Evolutionary conservation across 148 eudicot species (phyloP), one percentile per base, ranked within the genome.

Genomic region (Chenopodium formosanum): DNA sequence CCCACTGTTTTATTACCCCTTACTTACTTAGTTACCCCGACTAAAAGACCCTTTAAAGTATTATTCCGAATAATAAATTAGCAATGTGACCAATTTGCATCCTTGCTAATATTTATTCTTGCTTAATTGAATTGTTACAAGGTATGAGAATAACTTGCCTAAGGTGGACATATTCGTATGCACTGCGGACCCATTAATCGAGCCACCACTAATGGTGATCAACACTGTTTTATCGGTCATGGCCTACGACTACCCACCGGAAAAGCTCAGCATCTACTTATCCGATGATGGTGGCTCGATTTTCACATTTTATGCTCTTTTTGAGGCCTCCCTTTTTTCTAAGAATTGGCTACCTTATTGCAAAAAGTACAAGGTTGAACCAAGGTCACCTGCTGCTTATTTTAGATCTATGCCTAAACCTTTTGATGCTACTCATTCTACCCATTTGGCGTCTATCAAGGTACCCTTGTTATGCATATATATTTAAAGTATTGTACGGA

Each of bases 231-330:
- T 92, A 31, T 92, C 95, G 4, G 88, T 92, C 12, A 86, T 92
- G 95, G 93, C 95, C 2, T 92, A 92, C 20, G 89, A 91, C 64
- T 90, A 91, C 70, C 94, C 91, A 1, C 75, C 90, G 0, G 89
- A 90, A 19, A 90, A 90, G 70, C 91, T 92, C 0, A 74, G 85
- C n/a, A 81, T 94, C 12, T 92, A 91, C 83, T 85, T 94, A 17
- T 94, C 98, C 0, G 97, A 94, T 60, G 98, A 94, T 71, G 94
- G 86, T n/a, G 91, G 97, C 27, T 92, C 98, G 0, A 88, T 90
- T 13, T 81, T 92, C 20, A 89, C 96, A 31, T 94, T 88, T 78
- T 90, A 90, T 77, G 93, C 98, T 37, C 92, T 94, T n/a, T 73
- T 79, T 72, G 92, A 92, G 74, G 97, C 98, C 1, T 93, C 95